Evolutionary conservation across 148 eudicot genomes (phyloP), one percentile per base, ranked within the genome.

Genomic region (Rhododendron molle): DNA sequence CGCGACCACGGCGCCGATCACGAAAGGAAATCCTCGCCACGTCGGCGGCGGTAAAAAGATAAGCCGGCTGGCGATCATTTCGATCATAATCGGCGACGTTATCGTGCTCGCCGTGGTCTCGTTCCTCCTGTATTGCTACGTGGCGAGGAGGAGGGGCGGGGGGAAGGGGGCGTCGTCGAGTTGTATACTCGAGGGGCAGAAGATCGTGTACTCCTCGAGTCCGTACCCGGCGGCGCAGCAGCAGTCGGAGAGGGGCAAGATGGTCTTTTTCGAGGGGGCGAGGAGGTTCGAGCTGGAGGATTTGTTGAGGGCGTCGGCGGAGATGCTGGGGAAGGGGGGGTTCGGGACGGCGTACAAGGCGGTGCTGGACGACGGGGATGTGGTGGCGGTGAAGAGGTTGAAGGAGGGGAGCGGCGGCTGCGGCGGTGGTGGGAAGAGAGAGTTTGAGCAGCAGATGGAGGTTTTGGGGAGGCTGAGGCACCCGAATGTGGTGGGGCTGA

Each of bases 291-390:
- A 97, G 91, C 76, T 97, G 30, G 99, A 97, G 88, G 99, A 97
- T 50, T 85, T 97, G 90, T 46, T 97, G 62, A 87, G 95, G 74
- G 99, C 98, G 0, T 95, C 98, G 73, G 99, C 98, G 36, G 99
- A 97, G 85, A 93, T 97, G 95, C 40, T 97, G 88, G 99, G 99
- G 21, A 97, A 95, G 78, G 99, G 99, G 2, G 94, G 92, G 80
- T 87, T 90, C 32, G 99, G 99, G 89, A 95, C 99, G 90, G 95
- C 93, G 60, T 97, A 97, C 78, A 97, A 94, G 93, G 98, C 98
- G 49, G 92, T 93, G 81, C 72, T 97, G 71, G 96, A 94, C 14
- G 99, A 95, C 62, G 98, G 98, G 6, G 86, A 84, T 30, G 93
- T 93, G 43, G 98, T 97, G 60, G 98, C 95, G 7, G 98, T 97